Evolutionary conservation across 306 rosid species (phyloP), one percentile per base, ranked within the genome.

Genomic region (Hylodesmum podocarpum): DNA sequence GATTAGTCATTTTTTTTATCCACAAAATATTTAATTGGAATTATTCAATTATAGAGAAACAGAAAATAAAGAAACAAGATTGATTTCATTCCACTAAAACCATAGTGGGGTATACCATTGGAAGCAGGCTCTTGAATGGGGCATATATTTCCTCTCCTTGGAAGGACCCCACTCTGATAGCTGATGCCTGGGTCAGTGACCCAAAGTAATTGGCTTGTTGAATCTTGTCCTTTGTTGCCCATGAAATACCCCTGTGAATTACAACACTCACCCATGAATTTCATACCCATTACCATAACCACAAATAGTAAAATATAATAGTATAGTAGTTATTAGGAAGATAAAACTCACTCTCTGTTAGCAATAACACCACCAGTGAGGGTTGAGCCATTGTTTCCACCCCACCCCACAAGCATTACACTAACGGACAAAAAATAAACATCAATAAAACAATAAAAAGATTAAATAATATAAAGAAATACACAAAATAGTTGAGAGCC

Each of bases 401-500:
- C 97, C 97, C 97, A 95, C 8, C 98, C 98, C 43, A 95, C 98
- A 55, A 95, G 97, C 97, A 95, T 86, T 66, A 92, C 97, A 88
- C 97, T 95, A 50, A 68, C 27, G 29, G 4, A 1, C 49, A 50
- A 55, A 5, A 65, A 76, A 4, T 5, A 72, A 72, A 47, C 14
- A 47, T 63, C 18, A 72, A 43, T 5, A 31, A 36, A 18, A 19
- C 43, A 39, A 2, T 2, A 40, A 14, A 2, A 36, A 2, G 2
- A 50, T 46, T 0, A 10, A 41, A 11, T 11, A 11, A 40, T 11
- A 12, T 9, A 9, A 1, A 19, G 2, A 12, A 28, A 3, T 36
- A 40, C 11, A 3, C 44, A 11, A 46, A 6, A 28, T 4, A 54
- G 11, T 33, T 24, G 36, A 57, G 46, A 4, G 44, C 84, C 24